Base-by-base conservation (phyloP, 306 rosid genomes). In the Betula pendula region DNA sequence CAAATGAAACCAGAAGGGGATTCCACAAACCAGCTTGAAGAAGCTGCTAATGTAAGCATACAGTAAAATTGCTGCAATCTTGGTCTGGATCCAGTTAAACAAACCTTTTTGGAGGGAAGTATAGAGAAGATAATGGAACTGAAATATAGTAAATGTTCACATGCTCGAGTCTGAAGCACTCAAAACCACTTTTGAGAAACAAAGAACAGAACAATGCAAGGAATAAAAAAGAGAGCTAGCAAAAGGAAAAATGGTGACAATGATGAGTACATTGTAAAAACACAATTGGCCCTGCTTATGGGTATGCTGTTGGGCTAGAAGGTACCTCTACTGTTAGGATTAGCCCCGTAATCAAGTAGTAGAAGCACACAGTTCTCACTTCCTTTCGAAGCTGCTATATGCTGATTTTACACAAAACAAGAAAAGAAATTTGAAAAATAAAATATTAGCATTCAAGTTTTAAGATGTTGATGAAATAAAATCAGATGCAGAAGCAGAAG, bases 311-410 rank as follows among this genome's bases (percentile, higher is more conserved):
- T 66, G 62, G 22, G 48, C 52, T 44, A 70, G 74, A 74, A 76
- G 42, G 78, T 85, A 95, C 99, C 99, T 95, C 78, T 90, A 58
- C 84, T 51, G 69, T 95, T 95, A 3, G 97, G 96, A 80, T 90
- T 79, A 0, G 96, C 96, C 17, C 87, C 91, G 75, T 79, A 84
- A 77, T 95, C 96, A 45, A 95, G 83, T 49, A 95, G 84, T 74
- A 87, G 90, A 74, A 79, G 74, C 71, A 92, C 97, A 80, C 90
- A 86, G 71, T 88, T 91, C 72, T 87, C 95, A 50, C 81, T 86
- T 78, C 97, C 97, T 75, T 83, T 88, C 15, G 86, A 80, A 73
- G 94, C 85, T 70, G 97, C 97, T 58, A 91, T 83, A 51, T 95
- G 97, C 97, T 95, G 85, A 45, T 74, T 83, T 85, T 78, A 25